These are phyloP conservation scores for Crithidia bombi DNA, from an alignment of 208 protist species.

Conservation along the genomic window DNA sequence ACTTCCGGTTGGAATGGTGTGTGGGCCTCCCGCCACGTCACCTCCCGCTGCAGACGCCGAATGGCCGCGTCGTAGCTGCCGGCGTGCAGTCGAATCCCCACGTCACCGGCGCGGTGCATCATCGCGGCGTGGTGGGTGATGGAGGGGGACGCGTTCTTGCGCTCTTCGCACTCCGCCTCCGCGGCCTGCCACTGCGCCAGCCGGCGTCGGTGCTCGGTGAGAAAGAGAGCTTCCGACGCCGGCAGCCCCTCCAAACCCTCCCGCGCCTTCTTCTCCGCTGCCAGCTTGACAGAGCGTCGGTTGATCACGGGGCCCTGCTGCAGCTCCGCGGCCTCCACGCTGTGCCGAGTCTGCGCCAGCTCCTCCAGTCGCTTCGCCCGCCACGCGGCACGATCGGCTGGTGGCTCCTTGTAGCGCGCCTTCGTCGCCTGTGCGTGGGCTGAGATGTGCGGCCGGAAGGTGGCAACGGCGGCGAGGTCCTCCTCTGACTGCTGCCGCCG, in stretches of 20 bases:
- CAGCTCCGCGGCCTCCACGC: constrained; percentile 21
- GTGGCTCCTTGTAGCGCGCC: constrained; percentile 36
- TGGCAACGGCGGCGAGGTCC: constrained; percentile 36
- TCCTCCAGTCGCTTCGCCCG: constrained; percentile 32
- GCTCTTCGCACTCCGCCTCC: constrained; percentile 27
- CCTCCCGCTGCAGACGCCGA: constrained; percentile 47
- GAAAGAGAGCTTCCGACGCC: constrained; percentile 21
- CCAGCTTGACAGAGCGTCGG: constrained; percentile 49
- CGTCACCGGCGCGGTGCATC: constrained; percentile 47
- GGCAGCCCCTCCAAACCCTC: constrained; percentile 39
- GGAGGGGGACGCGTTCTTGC: constrained; percentile 5
- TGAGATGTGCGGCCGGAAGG: constrained; percentile 67
- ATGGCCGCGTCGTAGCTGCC: constrained; percentile 46
- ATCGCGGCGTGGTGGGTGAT: constrained; percentile 69
- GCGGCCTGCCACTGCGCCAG: constrained; percentile 30
- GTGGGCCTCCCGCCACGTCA: constrained; percentile 18
- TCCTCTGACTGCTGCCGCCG: constrained; percentile 42
- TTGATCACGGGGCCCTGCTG: constrained; percentile 48
- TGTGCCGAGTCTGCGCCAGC: constrained; percentile 22
- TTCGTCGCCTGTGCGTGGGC: constrained; percentile 44
- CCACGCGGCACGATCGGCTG: constrained; percentile 31
- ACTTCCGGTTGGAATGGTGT: constrained; percentile 57
- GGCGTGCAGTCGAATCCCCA: constrained; percentile 58
- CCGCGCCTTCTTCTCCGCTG: constrained; percentile 35
- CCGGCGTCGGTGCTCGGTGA: constrained; percentile 26